Base-by-base conservation (phyloP, 306 rosid species). In the Castanopsis chinensis region DNA sequence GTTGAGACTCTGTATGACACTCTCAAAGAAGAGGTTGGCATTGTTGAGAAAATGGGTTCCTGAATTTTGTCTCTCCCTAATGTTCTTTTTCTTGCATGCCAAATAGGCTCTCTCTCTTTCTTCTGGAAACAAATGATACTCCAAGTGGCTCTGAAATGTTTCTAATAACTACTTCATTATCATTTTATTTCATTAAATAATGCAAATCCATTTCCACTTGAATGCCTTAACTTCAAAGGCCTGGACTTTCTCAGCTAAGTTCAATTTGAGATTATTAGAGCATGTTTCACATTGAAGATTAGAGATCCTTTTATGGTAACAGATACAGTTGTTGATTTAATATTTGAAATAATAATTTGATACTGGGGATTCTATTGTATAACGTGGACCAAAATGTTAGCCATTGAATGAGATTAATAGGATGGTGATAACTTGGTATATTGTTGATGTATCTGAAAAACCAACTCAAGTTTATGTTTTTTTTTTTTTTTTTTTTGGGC, bases 1-100 rank as follows among this genome's bases (percentile, higher is more conserved):
- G 92, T 91, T 1, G 91, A 93, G 87, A 81, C 77, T 83, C 84
- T 95, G 69, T 84, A 87, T 76, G 80, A 61, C 72, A 81, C 79
- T 30, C 85, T 91, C 61, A 60, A 83, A 79, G 87, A 87, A 72
- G 77, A 88, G 59, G 73, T 81, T 68, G 79, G 74, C 71, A 59
- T 30, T 54, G 56, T 58, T 17, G 19, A 58, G 61, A 74, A 30
- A 15, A 54, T 51, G 60, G 71, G 76, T 63, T 74, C 35, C 76
- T 71, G 53, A 49, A 14, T n/a, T 63, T 21, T 18, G 17, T 64
- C 83, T 52, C 25, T 63, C 25, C 45, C 80, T 28, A 25, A 75
- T 64, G 18, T 21, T 32, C 72, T 33, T 43, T 32, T 65, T 43
- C 71, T 65, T 32, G 51, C 51, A 45, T 33, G 25, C 7, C 23